phyloP scores from a whole-genome alignment of 192 early-diverging fungal species.

The Thamnidium elegans region DNA sequence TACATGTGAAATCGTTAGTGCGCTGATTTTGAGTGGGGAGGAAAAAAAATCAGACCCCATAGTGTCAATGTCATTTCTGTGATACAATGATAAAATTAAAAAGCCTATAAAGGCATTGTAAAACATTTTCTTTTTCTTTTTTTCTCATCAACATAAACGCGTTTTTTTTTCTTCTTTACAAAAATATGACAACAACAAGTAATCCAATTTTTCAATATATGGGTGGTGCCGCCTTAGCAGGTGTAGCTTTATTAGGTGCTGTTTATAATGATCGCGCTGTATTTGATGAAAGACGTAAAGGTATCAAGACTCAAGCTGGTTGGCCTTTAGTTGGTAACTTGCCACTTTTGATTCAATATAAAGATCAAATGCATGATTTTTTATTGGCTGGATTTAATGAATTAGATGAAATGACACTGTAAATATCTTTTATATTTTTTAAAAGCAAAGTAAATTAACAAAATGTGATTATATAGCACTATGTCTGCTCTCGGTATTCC shows the following conservation, averaged over 20 bases:
- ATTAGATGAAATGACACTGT: conserved; percentile 10
- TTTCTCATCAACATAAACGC: too few relatives aligned
- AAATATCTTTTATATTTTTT: not conserved
- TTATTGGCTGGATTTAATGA: conserved; percentile 11
- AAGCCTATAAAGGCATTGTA: too few relatives aligned
- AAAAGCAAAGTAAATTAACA: not conserved
- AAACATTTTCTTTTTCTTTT: too few relatives aligned
- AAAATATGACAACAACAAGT: not conserved
- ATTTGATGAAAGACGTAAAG: conserved; percentile 17
- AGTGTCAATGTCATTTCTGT: too few relatives aligned
- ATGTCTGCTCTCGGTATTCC: conserved; percentile 35
- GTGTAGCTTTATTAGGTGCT: conserved; percentile 5
- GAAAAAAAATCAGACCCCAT: too few relatives aligned
- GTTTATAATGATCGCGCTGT: conserved; percentile 29
- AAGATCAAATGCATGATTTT: conserved; percentile 20
- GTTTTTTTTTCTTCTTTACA: too few relatives aligned
- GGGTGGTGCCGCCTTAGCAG: not conserved
- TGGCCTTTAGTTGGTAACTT: conserved; percentile 29
- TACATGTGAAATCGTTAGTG: too few relatives aligned
- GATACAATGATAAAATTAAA: too few relatives aligned
- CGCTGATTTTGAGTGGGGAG: too few relatives aligned
- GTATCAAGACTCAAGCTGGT: conserved; percentile 7
- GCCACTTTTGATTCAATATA: conserved; percentile 3
- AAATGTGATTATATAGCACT: conserved; percentile 12
- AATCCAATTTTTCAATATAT: not conserved